Base-by-base conservation (phyloP, 768 basidiomycete species). In the Pleurotus tuoliensis region DNA sequence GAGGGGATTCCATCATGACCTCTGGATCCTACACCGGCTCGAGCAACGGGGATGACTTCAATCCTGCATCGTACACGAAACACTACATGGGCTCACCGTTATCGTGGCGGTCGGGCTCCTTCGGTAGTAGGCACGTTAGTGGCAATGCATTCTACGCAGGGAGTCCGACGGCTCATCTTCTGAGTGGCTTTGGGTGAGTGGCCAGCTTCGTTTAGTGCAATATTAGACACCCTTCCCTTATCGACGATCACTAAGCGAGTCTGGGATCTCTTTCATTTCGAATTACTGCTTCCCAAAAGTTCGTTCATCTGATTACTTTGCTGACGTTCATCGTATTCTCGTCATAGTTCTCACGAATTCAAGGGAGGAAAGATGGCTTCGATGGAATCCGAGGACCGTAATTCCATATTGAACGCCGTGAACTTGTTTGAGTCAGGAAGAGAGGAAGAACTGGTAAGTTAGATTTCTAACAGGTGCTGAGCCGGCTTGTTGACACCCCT, bases 11-110 rank as follows among this genome's bases (percentile, higher is more conserved):
- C 13, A 76, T 75, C 73, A 79, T 79, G 67, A 68, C 73, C 59
- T 69, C 71, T 16, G 80, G 82, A 62, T 85, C 83, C 0, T 84
- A 79, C 64, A 70, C 72, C 0, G 74, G 71, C 60, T 53, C 51
- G 13, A 71, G 69, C 27, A 71, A 74, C 27, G 77, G 75, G 55
- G 73, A 75, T n/a, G 67, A 71, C 3, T 85, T 87, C 69, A 86
- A 86, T 64, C 77, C 85, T 15, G 80, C 84, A 3, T 84, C 84
- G 0, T 89, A 85, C 73, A 82, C 83, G 27, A 73, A 84, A 34
- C 80, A 86, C 62, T 84, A 87, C 66, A 74, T 90, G 5, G 86
- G 86, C 54, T 89, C 87, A 0, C 88, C 88, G 44, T 74, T 87
- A 51, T 89, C 88, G 3, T 91, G 86, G 81, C 78, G 83, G 4